Percentiles rank a stretch among this genome's conserved stretches.
phyloP scores from a whole-genome alignment of 2,329 filamentous ascomycete genomes.

The Cercospora janseana region DNA sequence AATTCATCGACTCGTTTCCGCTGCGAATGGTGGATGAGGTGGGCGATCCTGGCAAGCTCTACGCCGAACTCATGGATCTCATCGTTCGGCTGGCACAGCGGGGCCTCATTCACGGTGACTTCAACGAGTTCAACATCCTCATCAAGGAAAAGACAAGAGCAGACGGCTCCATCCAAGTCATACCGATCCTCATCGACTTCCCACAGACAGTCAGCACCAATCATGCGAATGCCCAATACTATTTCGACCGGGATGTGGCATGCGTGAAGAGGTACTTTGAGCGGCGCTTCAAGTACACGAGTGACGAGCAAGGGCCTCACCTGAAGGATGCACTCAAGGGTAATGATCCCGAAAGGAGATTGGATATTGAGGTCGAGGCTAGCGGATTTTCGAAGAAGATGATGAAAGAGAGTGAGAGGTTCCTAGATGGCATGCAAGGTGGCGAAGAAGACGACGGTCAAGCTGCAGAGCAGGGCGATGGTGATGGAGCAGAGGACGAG shows the following conservation, averaged over 20 bases:
- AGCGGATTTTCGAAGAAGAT: slow-evolving; percentile 97
- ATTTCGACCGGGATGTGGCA: slow-evolving; percentile 92
- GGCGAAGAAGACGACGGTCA: slow-evolving; percentile 42
- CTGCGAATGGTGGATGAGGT: slow-evolving; percentile 83
- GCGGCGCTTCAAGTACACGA: slow-evolving; percentile 81
- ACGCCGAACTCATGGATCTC: slow-evolving; percentile 84
- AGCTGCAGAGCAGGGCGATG: slow-evolving; percentile 41
- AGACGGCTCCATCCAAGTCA: slow-evolving; percentile 52
- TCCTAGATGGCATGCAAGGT: slow-evolving; percentile 69
- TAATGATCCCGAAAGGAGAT: slow-evolving; percentile 63
- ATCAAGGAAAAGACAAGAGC: slow-evolving; percentile 64
- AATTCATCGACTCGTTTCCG: slow-evolving; percentile 85
- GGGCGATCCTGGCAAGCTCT: slow-evolving; percentile 78
- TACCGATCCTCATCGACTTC: slow-evolving; percentile 91
- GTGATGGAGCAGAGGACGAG: slow-evolving; percentile 16
- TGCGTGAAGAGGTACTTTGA: slow-evolving; percentile 95
- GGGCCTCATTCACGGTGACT: slow-evolving; percentile 94
- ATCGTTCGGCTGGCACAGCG: slow-evolving; percentile 80
- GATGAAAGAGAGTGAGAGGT: slow-evolving; percentile 87
- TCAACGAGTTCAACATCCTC: slow-evolving; percentile 98
- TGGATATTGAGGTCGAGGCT: slow-evolving; percentile 87
- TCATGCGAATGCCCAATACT: slow-evolving; percentile 90
- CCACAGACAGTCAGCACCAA: slow-evolving; percentile 97
- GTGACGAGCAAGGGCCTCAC: slow-evolving; percentile 77
- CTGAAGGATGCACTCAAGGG: slow-evolving; percentile 80